Evolutionary conservation across 2,329 filamentous ascomycete genomes (phyloP), one percentile per base, ranked within the genome.

Genomic region (Chrysoporthe puriensis): DNA sequence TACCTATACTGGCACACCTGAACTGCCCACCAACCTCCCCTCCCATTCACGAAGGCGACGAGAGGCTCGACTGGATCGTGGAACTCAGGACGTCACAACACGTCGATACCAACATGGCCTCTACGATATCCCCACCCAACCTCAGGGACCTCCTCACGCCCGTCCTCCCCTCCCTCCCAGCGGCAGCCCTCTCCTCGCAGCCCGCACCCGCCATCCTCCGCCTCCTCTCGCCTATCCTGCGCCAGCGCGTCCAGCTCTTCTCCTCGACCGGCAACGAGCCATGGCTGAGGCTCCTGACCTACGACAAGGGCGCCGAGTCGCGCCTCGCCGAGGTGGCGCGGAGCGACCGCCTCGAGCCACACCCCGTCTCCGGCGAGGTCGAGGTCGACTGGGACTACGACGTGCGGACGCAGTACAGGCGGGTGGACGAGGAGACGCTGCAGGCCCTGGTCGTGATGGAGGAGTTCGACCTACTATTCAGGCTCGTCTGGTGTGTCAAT

Each of bases 321-420:
- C 85, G 82, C 71, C 82, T 95, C 21, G 82, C 85, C n/a, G 81
- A 86, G 67, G 80, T 90, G 16, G 88, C 88, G 43, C 84, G 85
- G 72, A 84, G 85, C 66, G 86, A 91, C 64, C 80, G 84, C 58
- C 81, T 95, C 43, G 91, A 94, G 76, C 91, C 91, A n/a, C 92
- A 96, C 74, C 92, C 92, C 3, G 88, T 91, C 4, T 93, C 91
- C 2, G 92, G 91, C 64, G 91, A 94, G 77, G 86, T 95, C 64
- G 92, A 95, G 79, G 79, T 94, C 26, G 89, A 92, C 76, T 88
- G 86, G 83, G 85, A 88, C 73, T 84, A 83, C 66, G 90, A 93
- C 66, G 84, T 87, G 8, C 82, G 87, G 68, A 82, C 84, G 40
- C 83, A 85, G 64, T 95, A 90, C 79, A 83, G 87, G 69, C 84